A percentile compares a stretch with the other conserved stretches of the same genome.
phyloP scores from a whole-genome alignment of 1,284 basidiomycete genomes.

The Ustilago nuda region DNA sequence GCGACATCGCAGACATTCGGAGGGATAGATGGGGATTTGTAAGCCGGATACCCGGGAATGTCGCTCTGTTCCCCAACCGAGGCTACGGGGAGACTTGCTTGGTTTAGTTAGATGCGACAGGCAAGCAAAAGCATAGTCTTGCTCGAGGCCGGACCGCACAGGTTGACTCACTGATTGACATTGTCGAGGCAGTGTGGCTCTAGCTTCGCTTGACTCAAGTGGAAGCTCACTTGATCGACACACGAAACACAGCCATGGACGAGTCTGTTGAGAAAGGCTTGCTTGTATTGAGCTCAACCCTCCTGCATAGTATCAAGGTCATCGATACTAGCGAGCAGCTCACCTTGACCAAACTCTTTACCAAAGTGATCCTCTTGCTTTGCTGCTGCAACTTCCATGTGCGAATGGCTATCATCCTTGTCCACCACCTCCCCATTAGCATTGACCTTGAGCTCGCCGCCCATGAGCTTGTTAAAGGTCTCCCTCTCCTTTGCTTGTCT shows the following conservation, averaged over 20 bases:
- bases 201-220: no score
- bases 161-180: neutral
- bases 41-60: no score
- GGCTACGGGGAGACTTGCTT: no score
- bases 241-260: neutral
- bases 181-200: neutral
- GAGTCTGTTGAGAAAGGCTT: neutral
- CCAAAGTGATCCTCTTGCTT: conserved; percentile 61
- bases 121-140: no score
- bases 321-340: conserved; percentile 4
- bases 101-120: no score
- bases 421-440: conserved; percentile 49
- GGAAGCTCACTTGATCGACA: neutral
- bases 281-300: conserved; percentile 7
- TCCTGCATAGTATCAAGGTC: conserved; percentile 9
- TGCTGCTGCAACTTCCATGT: conserved; percentile 16
- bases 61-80: neutral
- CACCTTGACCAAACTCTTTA: conserved; percentile 20
- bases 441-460: conserved; percentile 46
- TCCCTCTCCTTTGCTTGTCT: conserved; percentile 82
- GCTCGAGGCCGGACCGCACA: no score
- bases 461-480: conserved; percentile 62
- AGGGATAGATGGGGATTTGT: no score
- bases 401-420: conserved; percentile 38
- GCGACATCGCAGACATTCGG: no score